A percentile compares a stretch with the other conserved stretches of the same genome.
Conservation (phyloP, 768 basidiomycete genomes). For the Phlegmacium glaucopus region DNA sequence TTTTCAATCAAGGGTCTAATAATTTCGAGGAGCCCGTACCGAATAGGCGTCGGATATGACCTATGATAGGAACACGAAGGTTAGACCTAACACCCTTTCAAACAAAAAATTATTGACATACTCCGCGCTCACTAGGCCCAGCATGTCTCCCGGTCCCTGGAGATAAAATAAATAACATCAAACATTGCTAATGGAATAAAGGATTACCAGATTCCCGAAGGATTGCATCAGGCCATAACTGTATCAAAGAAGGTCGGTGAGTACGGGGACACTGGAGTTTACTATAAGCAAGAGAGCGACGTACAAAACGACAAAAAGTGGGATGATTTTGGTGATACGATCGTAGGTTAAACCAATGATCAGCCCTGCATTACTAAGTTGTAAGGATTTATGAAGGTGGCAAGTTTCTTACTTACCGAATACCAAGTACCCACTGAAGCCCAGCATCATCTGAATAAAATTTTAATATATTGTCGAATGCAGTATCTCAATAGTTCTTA, state of each 20-base stretch:
- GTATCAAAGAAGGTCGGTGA: neutral
- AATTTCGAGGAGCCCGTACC: conserved; percentile 29
- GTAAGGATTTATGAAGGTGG: neutral
- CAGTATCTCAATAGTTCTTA: conserved; percentile 21
- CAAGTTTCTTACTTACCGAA: conserved; percentile 40
- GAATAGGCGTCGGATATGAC: conserved; percentile 61
- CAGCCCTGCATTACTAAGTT: conserved; percentile 35
- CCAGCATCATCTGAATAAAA: conserved; percentile 53
- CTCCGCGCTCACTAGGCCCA: conserved; percentile 65
- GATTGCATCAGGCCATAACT: conserved; percentile 75
- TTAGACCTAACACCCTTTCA: neutral
- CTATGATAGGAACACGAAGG: conserved; percentile 23
- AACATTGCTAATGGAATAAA: neutral
- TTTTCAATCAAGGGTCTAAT: neutral
- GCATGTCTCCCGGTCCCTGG: conserved; percentile 71
- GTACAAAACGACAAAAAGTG: conserved; percentile 67
- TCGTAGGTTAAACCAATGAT: conserved; percentile 60
- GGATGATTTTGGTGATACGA: conserved; percentile 57
- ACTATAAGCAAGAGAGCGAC: conserved; percentile 12
- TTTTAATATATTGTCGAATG: neutral
- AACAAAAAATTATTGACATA: conserved; percentile 24
- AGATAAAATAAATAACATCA: conserved; percentile 2
- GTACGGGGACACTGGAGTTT: conserved; percentile 6
- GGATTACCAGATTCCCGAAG: conserved; percentile 57
- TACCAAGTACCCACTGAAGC: conserved; percentile 65